Evolutionary conservation across 148 eudicot species (phyloP), one percentile per base, ranked within the genome.

Genomic region (Fagopyrum esculentum): DNA sequence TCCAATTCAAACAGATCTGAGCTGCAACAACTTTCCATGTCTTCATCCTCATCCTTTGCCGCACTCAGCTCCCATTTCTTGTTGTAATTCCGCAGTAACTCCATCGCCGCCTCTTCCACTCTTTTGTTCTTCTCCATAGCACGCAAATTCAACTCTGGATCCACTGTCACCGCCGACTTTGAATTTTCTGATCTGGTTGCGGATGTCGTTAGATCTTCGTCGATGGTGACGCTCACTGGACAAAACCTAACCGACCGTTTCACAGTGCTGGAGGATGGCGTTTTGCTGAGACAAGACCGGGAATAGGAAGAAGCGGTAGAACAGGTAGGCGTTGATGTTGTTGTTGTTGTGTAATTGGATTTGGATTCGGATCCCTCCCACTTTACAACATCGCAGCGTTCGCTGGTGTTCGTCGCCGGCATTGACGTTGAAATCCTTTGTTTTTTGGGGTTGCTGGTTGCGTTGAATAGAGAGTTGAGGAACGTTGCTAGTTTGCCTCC

Each of bases 1-100:
- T 91, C 91, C 4, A 91, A 83, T 73, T 91, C 97, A 22, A 91
- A 91, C 73, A 91, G 77, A 89, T 91, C 97, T 5, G 97, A 91
- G 57, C 94, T 89, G 59, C 88, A 81, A 71, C 81, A 84, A 45
- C 97, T 91, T 2, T 76, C 86, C 1, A 19, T 87, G 78, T 87
- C 96, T 1, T 86, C 90, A 0, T 82, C 84, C 0, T 84, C 82
- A 16, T 19, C 63, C 77, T 35, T 52, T 3, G 22, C 6, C 19
- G 5, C 17, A 13, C 64, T 52, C 6, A 13, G 11, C 44, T 74
- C 79, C 5, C 69, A 73, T 19, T 75, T 79, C 19, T 72, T 80
- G 45, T 87, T 89, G 44, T 84, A 89, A 74, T 82, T 86, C 80
- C 81, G 88, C 71, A 89, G 78, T 72, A 93, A 76, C 40, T 89